Conservation (phyloP, 2,329 filamentous ascomycete genomes). For the Raffaelea deltoideospora region DNA sequence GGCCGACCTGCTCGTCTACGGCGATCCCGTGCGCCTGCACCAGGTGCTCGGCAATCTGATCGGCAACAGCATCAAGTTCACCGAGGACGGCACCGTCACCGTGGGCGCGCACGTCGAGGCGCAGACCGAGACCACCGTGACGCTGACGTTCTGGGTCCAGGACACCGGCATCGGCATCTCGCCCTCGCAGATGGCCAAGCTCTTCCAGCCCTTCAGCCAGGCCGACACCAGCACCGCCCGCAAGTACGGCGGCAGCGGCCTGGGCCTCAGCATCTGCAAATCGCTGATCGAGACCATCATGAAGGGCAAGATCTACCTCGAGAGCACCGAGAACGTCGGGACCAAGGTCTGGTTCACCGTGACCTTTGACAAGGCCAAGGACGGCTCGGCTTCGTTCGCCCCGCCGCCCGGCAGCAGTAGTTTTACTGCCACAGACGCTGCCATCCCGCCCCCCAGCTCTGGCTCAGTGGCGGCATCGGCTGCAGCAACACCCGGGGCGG, state of each 20-base stretch:
- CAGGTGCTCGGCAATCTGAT: slow-evolving; percentile 70
- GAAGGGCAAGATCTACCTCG: slow-evolving; percentile 69
- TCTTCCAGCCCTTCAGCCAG: slow-evolving; percentile 88
- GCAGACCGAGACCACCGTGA: slow-evolving; percentile 55
- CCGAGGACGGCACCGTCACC: slow-evolving; percentile 70
- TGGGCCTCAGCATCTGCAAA: slow-evolving; percentile 89
- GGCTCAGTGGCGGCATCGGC: not conserved
- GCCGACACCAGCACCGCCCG: slow-evolving; percentile 81
- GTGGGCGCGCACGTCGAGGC: slow-evolving; percentile 60
- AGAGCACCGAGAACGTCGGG: slow-evolving; percentile 57
- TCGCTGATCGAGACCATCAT: slow-evolving; percentile 87
- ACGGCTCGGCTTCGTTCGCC: slow-evolving; percentile 3
- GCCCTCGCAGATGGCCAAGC: slow-evolving; percentile 62
- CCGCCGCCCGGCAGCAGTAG: not conserved
- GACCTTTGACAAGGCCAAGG: slow-evolving; percentile 61
- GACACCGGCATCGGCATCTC: slow-evolving; percentile 90
- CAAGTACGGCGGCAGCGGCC: slow-evolving; percentile 81
- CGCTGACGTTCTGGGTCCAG: slow-evolving; percentile 69
- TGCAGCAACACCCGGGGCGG: not conserved
- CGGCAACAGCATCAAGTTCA: slow-evolving; percentile 90
- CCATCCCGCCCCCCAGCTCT: not conserved
- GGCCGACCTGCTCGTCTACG: slow-evolving; percentile 53
- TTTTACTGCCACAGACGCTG: not conserved
- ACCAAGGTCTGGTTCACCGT: slow-evolving; percentile 68
- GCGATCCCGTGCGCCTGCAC: slow-evolving; percentile 51